phyloP scores from a whole-genome alignment of 495 filamentous ascomycete species.

The Evansstolkia leycettana region DNA sequence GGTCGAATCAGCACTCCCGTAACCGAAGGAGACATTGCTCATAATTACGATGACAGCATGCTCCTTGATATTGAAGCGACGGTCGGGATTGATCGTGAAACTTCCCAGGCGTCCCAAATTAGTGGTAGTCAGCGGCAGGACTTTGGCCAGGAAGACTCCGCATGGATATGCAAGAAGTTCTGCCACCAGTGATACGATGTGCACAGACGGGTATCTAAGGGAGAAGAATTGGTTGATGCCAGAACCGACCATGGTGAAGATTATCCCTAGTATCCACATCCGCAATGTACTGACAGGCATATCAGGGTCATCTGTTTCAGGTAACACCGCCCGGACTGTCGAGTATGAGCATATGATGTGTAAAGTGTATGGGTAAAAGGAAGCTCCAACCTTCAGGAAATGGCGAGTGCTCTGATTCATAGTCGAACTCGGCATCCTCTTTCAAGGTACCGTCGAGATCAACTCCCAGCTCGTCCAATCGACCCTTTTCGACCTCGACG shows the following conservation, averaged over 20 bases:
- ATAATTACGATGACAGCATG: constrained; percentile 70
- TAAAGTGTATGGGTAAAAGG: too few species aligned
- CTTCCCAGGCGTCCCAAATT: constrained; percentile 16
- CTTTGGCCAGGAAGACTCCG: constrained; percentile 45
- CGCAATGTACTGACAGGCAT: constrained; percentile 56
- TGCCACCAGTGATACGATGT: constrained; percentile 54
- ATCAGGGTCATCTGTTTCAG: constrained; percentile 48
- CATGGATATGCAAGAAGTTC: constrained; percentile 62
- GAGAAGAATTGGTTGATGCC: constrained; percentile 66
- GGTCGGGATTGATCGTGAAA: constrained; percentile 45
- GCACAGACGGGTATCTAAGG: constrained; percentile 44
- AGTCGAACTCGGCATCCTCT: too few species aligned
- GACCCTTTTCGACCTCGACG: too few species aligned
- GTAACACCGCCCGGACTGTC: constrained; percentile 39
- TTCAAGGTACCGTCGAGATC: too few species aligned
- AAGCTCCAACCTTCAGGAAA: too few species aligned
- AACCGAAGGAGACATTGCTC: constrained; percentile 46
- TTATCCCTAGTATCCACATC: constrained; percentile 59
- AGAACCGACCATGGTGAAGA: constrained; percentile 45
- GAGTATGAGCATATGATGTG: too few species aligned
- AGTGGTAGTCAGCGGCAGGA: constrained; percentile 29
- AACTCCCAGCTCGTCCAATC: too few species aligned
- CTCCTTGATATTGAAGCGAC: constrained; percentile 63
- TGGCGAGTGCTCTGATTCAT: too few species aligned
- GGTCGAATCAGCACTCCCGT: constrained; percentile 57